Base-by-base conservation (phyloP, 176 grass and related monocot species). In the Bonia amplexicaulis region DNA sequence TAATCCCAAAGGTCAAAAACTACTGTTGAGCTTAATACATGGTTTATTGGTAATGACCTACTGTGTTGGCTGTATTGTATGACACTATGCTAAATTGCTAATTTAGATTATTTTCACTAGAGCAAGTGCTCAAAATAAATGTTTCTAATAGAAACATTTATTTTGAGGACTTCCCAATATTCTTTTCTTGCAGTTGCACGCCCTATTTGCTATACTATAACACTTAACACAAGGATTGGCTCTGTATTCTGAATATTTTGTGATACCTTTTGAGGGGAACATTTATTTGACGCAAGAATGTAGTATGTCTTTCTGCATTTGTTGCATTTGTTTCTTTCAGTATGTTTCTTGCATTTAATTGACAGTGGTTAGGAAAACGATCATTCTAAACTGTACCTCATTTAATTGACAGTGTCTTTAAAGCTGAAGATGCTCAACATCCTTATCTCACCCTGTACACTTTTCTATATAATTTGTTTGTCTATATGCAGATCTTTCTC, bases 401-500 rank as follows among this genome's bases (percentile, higher is more conserved):
- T 53, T 53, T 17, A 6, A 17, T 17, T 53, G 47, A 3, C 4
- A 49, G 3, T 68, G 25, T 78, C 8, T 72, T 78, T 55, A 64
- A 27, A 65, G 9, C 65, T 78, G 58, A 73, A 84, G 12, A 77
- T 78, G 53, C 41, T 79, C 44, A 61, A 47, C 20, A 14, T 47
- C 6, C 66, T 10, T 72, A 13, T 40, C 52, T 6, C 31, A 71
- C n/a, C 26, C 27, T 51, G 70, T 51, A 3, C 15, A 2, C 3
- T 39, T 37, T 12, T 17, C 25, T 25, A 14, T 55, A 37, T 49
- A 9, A 37, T 53, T 33, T 54, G 39, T 52, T 73, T 58, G 58
- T 59, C 13, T 41, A 57, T 42, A 80, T 76, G 48, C 69, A 97
- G 94, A 77, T 93, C 85, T 98, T 71, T 89, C 69, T 57, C 96